These are phyloP conservation scores for Debaryomyces fabryi DNA, from an alignment of 1,139 yeast species.

Conservation along the genomic window DNA sequence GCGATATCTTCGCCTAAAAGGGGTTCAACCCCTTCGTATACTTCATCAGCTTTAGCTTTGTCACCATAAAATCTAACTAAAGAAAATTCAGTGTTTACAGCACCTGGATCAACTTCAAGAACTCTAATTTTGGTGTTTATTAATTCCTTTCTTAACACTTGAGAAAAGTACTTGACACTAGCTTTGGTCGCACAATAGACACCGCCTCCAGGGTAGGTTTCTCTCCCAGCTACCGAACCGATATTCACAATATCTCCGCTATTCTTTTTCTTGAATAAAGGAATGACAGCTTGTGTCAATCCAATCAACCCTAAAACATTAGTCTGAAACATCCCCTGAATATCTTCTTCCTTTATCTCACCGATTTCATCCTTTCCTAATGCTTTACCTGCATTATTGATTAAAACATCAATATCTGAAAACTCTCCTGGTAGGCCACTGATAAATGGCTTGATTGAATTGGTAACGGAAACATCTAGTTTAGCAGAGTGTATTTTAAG, in stretches of 20 bases:
- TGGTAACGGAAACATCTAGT: slow-evolving; percentile 63
- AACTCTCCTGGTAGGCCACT: slow-evolving; percentile 54
- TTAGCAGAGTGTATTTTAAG: slow-evolving; percentile 50
- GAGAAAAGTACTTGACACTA: slow-evolving; percentile 50
- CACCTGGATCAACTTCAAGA: slow-evolving; percentile 55
- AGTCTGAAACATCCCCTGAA: slow-evolving; percentile 68
- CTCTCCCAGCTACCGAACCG: slow-evolving; percentile 56
- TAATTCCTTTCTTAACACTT: slow-evolving; percentile 49
- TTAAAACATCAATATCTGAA: slow-evolving; percentile 61
- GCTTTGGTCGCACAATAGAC: slow-evolving; percentile 56
- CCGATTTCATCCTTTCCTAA: slow-evolving; percentile 71
- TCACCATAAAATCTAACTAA: slow-evolving; percentile 51
- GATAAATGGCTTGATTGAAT: slow-evolving; percentile 56
- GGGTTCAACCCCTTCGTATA: slow-evolving; percentile 50
- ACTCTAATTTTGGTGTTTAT: slow-evolving; percentile 50
- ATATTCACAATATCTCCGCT: slow-evolving; percentile 52
- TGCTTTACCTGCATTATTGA: slow-evolving; percentile 86
- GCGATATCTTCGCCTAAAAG: slow-evolving; percentile 53
- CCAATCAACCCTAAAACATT: slow-evolving; percentile 74
- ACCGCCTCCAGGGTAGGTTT: slow-evolving; percentile 54
- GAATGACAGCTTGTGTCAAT: slow-evolving; percentile 67
- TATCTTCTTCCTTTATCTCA: slow-evolving; percentile 52
- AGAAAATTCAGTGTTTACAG: slow-evolving; percentile 55
- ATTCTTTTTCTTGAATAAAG: slow-evolving; percentile 58
- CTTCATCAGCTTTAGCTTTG: slow-evolving; percentile 41